These are phyloP conservation scores for Xylaria sp. DNA, from an alignment of 2,329 filamentous ascomycete species.

Conservation along the genomic window DNA sequence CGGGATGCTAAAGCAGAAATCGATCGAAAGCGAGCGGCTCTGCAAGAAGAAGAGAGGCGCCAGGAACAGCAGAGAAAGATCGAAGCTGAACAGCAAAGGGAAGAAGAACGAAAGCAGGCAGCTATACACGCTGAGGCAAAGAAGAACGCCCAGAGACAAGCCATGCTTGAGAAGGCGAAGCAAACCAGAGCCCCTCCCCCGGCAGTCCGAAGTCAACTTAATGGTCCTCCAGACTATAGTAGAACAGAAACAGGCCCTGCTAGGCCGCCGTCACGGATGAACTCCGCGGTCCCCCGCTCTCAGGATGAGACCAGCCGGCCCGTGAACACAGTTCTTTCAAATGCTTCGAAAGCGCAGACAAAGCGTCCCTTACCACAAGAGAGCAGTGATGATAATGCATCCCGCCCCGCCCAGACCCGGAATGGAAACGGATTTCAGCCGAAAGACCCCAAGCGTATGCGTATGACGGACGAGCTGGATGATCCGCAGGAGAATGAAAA, in stretches of 20 bases:
- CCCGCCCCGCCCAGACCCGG: conserved; percentile 60
- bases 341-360: conserved; percentile 75
- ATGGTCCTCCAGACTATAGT: conserved; percentile 61
- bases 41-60: conserved; percentile 72
- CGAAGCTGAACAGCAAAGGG: conserved; percentile 70
- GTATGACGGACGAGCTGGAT: conserved; percentile 78
- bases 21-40: conserved; percentile 77
- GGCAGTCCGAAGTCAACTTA: conserved; percentile 65
- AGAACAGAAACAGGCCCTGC: conserved; percentile 52
- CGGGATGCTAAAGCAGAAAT: conserved; percentile 83
- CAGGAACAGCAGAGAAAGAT: conserved; percentile 69
- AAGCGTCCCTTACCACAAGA: conserved; percentile 81
- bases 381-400: conserved; percentile 65
- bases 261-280: conserved; percentile 68
- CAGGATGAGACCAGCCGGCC: conserved; percentile 71
- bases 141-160: conserved; percentile 73
- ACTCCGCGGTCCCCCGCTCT: conserved; percentile 61
- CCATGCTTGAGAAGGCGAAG: conserved; percentile 72
- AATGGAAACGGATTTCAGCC: conserved; percentile 72
- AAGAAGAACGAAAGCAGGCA: conserved; percentile 69
- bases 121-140: conserved; percentile 68
- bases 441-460: conserved; percentile 81
- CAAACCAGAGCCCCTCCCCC: conserved; percentile 72
- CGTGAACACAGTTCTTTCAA: conserved; percentile 68
- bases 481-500: conserved; percentile 70